A percentile compares a stretch with the other conserved stretches of the same genome.
Conservation (phyloP, 106 monocot species). For the Iris macrosiphon region DNA sequence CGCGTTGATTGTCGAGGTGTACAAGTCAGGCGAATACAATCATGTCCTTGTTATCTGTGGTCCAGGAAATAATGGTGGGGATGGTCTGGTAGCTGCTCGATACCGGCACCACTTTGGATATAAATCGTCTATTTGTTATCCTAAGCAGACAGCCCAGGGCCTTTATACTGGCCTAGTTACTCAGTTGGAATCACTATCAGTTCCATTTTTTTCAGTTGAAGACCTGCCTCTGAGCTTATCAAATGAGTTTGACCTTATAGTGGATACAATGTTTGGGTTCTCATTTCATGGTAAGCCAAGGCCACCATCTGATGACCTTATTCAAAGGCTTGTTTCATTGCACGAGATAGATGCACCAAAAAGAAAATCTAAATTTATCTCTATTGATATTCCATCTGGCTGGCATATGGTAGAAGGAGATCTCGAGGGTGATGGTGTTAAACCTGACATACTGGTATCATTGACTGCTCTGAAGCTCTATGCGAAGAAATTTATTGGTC, state of each 20-base stretch:
- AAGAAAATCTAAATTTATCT: constrained; percentile 48
- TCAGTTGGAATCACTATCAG: constrained; percentile 73
- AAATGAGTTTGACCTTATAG: constrained; percentile 70
- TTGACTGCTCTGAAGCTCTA: constrained; percentile 95
- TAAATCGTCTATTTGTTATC: constrained; percentile 71
- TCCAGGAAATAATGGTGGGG: constrained; percentile 99
- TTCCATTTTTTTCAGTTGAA: constrained; percentile 72
- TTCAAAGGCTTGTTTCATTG: constrained; percentile 52
- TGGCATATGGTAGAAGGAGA: constrained; percentile 98
- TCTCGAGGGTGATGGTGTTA: constrained; percentile 55
- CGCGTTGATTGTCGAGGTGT: constrained; percentile 58
- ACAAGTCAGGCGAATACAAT: constrained; percentile 54
- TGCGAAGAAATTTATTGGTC: constrained; percentile 82
- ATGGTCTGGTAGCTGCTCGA: constrained; percentile 92
- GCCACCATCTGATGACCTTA: constrained; percentile 91
- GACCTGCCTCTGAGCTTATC: constrained; percentile 68
- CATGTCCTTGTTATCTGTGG: constrained; percentile 77
- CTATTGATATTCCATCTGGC: constrained; percentile 98
- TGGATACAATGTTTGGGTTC: constrained; percentile 95
- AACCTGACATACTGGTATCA: constrained; percentile 98
- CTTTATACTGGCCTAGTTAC: constrained; percentile 78
- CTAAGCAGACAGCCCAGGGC: constrained; percentile 72
- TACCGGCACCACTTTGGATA: constrained; percentile 93
- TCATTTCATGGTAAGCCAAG: constrained; percentile 96
- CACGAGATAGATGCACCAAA: constrained; percentile 16